These are phyloP conservation scores for Colletotrichum noveboracense DNA, from an alignment of 2,329 filamentous ascomycete genomes.

Conservation along the genomic window DNA sequence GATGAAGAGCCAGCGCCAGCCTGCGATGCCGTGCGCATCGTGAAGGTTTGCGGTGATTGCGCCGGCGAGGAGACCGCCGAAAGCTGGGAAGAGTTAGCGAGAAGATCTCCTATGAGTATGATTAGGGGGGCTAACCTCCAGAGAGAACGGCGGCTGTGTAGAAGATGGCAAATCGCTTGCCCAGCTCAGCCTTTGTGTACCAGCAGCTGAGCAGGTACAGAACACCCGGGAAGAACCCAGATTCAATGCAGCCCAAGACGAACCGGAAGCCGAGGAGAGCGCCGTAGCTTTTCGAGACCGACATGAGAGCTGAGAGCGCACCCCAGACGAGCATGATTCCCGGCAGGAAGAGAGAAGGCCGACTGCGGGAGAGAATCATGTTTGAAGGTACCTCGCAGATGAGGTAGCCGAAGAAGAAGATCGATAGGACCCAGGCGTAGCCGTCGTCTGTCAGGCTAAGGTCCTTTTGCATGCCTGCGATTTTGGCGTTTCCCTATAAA, in stretches of 20 bases:
- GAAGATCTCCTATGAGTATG: neutral
- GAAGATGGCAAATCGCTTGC: slow-evolving; percentile 62
- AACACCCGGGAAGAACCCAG: slow-evolving; percentile 58
- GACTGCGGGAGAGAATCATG: slow-evolving; percentile 53
- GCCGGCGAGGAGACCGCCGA: slow-evolving; percentile 55
- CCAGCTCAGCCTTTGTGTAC: slow-evolving; percentile 46
- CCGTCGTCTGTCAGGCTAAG: slow-evolving; percentile 50
- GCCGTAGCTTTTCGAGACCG: slow-evolving; percentile 48
- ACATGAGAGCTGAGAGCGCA: slow-evolving; percentile 52
- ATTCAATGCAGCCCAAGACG: slow-evolving; percentile 54
- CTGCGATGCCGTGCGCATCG: slow-evolving; percentile 48
- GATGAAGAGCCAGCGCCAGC: slow-evolving; percentile 61
- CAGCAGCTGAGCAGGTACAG: slow-evolving; percentile 59
- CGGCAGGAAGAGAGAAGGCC: slow-evolving; percentile 55
- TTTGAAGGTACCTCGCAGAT: slow-evolving; percentile 59
- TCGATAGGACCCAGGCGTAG: slow-evolving; percentile 55
- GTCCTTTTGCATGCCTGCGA: slow-evolving; percentile 54
- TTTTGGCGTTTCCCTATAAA: slow-evolving; percentile 50
- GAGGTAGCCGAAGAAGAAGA: slow-evolving; percentile 61
- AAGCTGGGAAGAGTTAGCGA: slow-evolving; percentile 35
- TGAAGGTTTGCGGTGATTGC: slow-evolving; percentile 50
- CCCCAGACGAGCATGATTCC: slow-evolving; percentile 58
- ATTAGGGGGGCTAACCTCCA: slow-evolving; percentile 15
- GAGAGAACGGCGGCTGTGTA: slow-evolving; percentile 60
- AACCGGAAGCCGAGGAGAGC: slow-evolving; percentile 51